phyloP scores from a whole-genome alignment of 1,139 yeast genomes.

The Yamadazyma atlantica region DNA sequence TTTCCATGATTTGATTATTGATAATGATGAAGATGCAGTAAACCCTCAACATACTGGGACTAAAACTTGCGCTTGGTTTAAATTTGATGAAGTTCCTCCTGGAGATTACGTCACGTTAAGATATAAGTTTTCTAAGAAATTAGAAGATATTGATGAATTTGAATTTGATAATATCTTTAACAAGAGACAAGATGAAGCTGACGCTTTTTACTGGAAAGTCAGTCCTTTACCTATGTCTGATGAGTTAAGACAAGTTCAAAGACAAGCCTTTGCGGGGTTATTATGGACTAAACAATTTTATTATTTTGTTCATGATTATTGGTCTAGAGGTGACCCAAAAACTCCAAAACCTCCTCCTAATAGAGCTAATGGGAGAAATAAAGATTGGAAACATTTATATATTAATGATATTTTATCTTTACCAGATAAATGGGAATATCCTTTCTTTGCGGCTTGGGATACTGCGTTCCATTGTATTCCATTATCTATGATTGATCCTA shows the following conservation, averaged over 20 bases:
- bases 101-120: slow-evolving; percentile 89
- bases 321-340: slow-evolving; percentile 87
- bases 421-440: slow-evolving; percentile 98
- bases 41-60: slow-evolving; percentile 76
- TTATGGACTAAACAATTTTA: slow-evolving; percentile 95
- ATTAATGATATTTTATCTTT: slow-evolving; percentile 85
- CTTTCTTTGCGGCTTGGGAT: slow-evolving; percentile 98
- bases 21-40: slow-evolving; percentile 56
- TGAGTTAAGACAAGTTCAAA: slow-evolving; percentile 79
- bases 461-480: slow-evolving; percentile 96
- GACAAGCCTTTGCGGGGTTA: slow-evolving; percentile 94
- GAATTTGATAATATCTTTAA: slow-evolving; percentile 73
- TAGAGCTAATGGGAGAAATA: slow-evolving; percentile 81
- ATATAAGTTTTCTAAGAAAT: slow-evolving; percentile 59
- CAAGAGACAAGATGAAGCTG: slow-evolving; percentile 85
- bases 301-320: slow-evolving; percentile 80
- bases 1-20: slow-evolving; percentile 80
- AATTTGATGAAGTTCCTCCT: slow-evolving; percentile 79
- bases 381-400: slow-evolving; percentile 87
- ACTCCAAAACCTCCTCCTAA: slow-evolving; percentile 75
- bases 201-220: slow-evolving; percentile 88
- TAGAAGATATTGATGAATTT: slow-evolving; percentile 69
- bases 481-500: slow-evolving; percentile 92
- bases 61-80: slow-evolving; percentile 66
- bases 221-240: slow-evolving; percentile 86